Evolutionary conservation across 768 basidiomycete genomes (phyloP), one percentile per base, ranked within the genome.

Genomic region (Termitomyces sp.): DNA sequence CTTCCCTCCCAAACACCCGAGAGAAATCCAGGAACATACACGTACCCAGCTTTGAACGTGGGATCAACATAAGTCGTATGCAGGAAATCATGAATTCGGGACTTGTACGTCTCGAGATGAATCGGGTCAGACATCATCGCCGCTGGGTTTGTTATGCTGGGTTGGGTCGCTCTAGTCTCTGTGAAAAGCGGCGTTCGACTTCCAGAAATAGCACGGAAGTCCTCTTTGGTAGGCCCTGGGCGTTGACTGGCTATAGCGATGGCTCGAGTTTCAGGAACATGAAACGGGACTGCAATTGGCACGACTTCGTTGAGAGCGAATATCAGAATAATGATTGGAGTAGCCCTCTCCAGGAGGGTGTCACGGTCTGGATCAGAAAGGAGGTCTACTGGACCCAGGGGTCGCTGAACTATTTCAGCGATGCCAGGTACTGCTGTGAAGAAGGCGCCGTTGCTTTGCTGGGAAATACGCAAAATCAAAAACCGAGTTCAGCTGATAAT

Each of bases 1-100:
- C 71, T 72, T 1, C 85, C 85, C 67, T 85, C 78, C 85, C 85
- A 86, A 55, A 78, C 62, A 3, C 83, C 84, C 27, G 79, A 71
- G 52, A 86, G 70, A 32, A 73, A 65, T 16, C 80, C 81, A 36
- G 76, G 75, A 60, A 69, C 62, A 60, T 73, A 75, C 23, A 64
- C 58, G 46, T 64, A 62, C n/a, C 57, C 61, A 53, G 66, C 65
- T 56, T 62, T 36, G 33, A 40, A 58, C 55, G 61, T 61, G 11
- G 64, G 63, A 54, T 51, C 39, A 20, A 56, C 18, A 48, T 61
- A 58, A n/a, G 49, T 66, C 31, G 52, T 59, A 49, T 33, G 48
- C 35, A 53, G 46, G 48, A 47, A 50, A 1, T 49, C 36, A 25
- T 40, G 33, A 36, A 71, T 66, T n/a, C 61, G 64, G n/a, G 66